A percentile compares a stretch with the other conserved stretches of the same genome.
phyloP scores from a whole-genome alignment of 2,329 filamentous ascomycete genomes.

The Pseudogymnoascus sp. region DNA sequence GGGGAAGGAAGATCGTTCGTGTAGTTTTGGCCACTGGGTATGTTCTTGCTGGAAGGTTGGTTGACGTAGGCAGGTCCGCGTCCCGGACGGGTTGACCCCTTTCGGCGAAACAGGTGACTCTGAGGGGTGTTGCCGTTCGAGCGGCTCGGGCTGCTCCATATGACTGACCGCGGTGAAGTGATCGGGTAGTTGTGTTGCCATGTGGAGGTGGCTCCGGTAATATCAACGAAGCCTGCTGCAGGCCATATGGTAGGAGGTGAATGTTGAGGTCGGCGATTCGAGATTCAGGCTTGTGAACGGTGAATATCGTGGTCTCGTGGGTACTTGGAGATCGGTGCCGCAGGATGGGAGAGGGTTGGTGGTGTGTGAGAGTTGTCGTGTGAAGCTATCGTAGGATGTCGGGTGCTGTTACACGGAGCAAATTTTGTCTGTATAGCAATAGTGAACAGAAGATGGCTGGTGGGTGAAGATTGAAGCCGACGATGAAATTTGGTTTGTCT shows the following conservation, averaged over 20 bases:
- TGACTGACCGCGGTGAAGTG: not conserved
- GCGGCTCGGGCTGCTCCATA: not conserved
- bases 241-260: not conserved
- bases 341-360: not conserved
- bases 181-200: not conserved
- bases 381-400: not conserved
- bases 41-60: not conserved
- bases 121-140: not conserved
- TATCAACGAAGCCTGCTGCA: not conserved
- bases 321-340: not conserved
- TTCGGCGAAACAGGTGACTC: constrained; percentile 2
- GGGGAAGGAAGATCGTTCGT: constrained; percentile 5
- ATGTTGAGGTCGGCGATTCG: not conserved
- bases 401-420: not conserved
- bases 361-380: not conserved
- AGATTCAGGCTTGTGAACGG: not conserved
- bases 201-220: not conserved
- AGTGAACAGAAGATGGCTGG: not conserved
- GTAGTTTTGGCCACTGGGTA: not conserved
- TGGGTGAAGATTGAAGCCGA: not conserved
- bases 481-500: not conserved
- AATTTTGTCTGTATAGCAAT: not conserved
- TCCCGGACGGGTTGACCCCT: not conserved
- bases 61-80: not conserved
- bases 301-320: not conserved